Evolutionary conservation across 2,329 filamentous ascomycete species (phyloP), one percentile per base, ranked within the genome.

Genomic region (Didymella sp.): DNA sequence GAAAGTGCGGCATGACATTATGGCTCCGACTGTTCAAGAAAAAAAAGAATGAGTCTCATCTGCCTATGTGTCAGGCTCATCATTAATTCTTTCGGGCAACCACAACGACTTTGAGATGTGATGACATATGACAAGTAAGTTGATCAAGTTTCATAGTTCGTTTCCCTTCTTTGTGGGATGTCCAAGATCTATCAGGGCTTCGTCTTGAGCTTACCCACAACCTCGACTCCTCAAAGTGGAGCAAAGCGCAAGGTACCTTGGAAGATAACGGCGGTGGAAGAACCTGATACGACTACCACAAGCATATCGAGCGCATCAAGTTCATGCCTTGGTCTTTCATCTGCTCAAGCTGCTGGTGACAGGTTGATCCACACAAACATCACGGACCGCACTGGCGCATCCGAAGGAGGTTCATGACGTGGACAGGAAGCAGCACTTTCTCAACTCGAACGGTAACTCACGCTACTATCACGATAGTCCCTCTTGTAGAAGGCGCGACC

Each of bases 401-500:
- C n/a, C n/a, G n/a, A n/a, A n/a, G n/a, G n/a, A n/a, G n/a, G n/a
- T n/a, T n/a, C n/a, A n/a, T n/a, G n/a, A n/a, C n/a, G n/a, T n/a
- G n/a, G n/a, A n/a, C n/a, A n/a, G n/a, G n/a, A n/a, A n/a, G n/a
- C n/a, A n/a, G n/a, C n/a, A n/a, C n/a, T 9, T 17, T n/a, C 11
- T n/a, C 6, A 15, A n/a, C 12, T 41, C 12, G 22, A 8, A 19
- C 2, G 21, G 19, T 12, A 12, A 17, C 11, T 0, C 21, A 1
- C 8, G 13, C 5, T 22, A 13, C n/a, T n/a, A 25, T 27, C 24
- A 24, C 33, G 3, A 62, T 58, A 53, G 46, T 46, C 42, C 47
- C 54, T 21, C 41, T 19, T 4, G 54, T 51, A 21, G 49, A 24
- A 37, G 51, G 44, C 13, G 25, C 56, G 28, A 43, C 58, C 25